Evolutionary conservation across 83 land plant species (phyloP), one percentile per base, ranked within the genome.

Genomic region (Picea abies): DNA sequence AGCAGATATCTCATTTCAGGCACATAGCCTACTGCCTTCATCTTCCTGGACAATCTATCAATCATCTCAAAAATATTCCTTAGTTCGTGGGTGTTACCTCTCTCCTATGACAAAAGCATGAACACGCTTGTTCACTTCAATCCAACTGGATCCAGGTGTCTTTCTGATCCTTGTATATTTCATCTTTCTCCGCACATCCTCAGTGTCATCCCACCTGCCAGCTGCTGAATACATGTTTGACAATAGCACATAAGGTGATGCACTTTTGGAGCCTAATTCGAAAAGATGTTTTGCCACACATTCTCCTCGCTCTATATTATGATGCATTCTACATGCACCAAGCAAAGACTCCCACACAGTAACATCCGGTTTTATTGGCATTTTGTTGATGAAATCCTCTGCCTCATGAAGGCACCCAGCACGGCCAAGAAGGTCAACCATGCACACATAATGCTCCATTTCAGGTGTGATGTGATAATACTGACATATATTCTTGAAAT

Each of bases 261-360:
- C 56, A 44, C 77, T 81, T 17, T 41, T 70, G 47, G 77, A 68
- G 17, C 73, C 77, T 17, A 60, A 4, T 66, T 79, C 72, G 58
- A 70, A 60, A 12, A 84, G 67, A 65, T 37, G 80, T 26, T 79
- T 67, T 37, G 81, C 86, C 15, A 81, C 89, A 78, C 84, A 0
- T 63, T 81, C 84, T 76, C 85, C 89, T 11, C 83, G 73, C 44
- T 26, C 82, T 1, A 70, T 32, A 17, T 87, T 84, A 52, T 70
- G 47, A 78, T 87, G 84, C 26, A 79, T 47, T 58, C 62, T 67
- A 81, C 86, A 61, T 16, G 85, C 86, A 78, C 79, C 85, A 60
- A 84, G 81, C 79, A 87, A 66, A 87, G 86, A 85, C 79, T 49
- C 84, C 89, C 89, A 87, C 52, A 61, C 81, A 71, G 71, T 63